These are phyloP conservation scores for Spencermartinsiella europaea DNA, from an alignment of 805 yeast genomes.

Conservation along the genomic window DNA sequence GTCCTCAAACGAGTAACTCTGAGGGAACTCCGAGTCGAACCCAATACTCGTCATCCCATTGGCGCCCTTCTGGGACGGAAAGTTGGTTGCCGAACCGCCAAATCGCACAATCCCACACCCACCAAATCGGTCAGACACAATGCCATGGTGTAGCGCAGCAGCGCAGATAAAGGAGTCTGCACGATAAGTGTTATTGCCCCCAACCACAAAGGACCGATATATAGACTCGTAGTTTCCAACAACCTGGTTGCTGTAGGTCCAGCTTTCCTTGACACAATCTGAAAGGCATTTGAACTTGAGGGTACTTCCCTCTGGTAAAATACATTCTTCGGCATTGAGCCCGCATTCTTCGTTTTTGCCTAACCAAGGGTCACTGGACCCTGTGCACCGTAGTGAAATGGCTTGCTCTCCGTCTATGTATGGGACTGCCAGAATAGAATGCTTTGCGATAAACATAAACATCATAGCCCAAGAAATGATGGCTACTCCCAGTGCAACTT, in stretches of 20 bases:
- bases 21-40: conserved; percentile 71
- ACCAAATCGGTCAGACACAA: conserved; percentile 66
- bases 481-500: conserved; percentile 5
- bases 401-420: conserved; percentile 19
- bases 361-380: conserved; percentile 46
- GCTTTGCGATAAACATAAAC: conserved; percentile 16
- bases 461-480: conserved; percentile 21
- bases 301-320: conserved; percentile 38
- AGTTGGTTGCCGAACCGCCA: conserved; percentile 47
- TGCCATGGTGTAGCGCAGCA: conserved; percentile 83
- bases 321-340: conserved; percentile 56
- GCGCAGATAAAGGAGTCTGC: conserved; percentile 89
- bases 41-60: conserved; percentile 49
- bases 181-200: conserved; percentile 70
- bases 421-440: conserved; percentile 24
- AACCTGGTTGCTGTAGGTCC: conserved; percentile 68
- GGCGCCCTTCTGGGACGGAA: conserved; percentile 44
- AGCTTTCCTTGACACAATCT: conserved; percentile 70
- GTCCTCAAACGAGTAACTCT: conserved; percentile 57
- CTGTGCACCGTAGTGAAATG: conserved; percentile 21
- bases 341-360: conserved; percentile 81
- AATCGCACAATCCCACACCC: conserved; percentile 68
- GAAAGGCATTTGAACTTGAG: conserved; percentile 79
- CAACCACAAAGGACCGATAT: conserved; percentile 68
- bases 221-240: conserved; percentile 66